Base-by-base conservation (phyloP, 2,329 filamentous ascomycete genomes). In the Colletotrichum simmondsii region DNA sequence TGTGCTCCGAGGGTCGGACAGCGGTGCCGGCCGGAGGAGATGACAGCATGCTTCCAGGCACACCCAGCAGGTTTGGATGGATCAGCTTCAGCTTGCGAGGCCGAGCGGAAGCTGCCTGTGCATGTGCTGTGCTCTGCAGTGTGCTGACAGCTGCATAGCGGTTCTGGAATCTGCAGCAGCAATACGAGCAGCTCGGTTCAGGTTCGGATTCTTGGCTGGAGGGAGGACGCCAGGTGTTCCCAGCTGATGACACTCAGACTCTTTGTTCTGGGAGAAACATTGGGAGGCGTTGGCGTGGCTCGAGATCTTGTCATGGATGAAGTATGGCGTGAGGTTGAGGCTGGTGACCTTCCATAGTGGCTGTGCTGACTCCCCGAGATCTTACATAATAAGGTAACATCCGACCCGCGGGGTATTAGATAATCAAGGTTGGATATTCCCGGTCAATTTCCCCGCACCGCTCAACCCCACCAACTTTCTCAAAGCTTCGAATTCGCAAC, bases 11-110 rank as follows among this genome's bases (percentile, higher is more conserved):
- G 65, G 22, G 19, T 30, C 59, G 37, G 59, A 52, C 37, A 71
- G 64, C 69, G 69, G 69, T 60, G 69, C 69, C 65, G 59, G 69
- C 59, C 69, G 59, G 65, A 37, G 57, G 11, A 49, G 14, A 49
- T 56, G 68, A 68, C 68, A 68, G 22, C 57, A 71, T 37, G 4
- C n/a, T 46, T 42, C 37, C 37, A 42, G 37, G 37, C 37, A 42
- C 37, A 0, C 37, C 37, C 28, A 28, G 28, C 28, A 42, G 37
- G 37, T 42, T 42, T 42, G 11, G 32, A n/a, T 24, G 42, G 42
- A 49, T n/a, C 16, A 46, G 22, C 58, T 61, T 28, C 58, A 58
- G 56, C 57, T 68, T 60, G 42, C 65, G 28, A 54, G 54, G 54
- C 22, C 64, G 26, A 56, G 46, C 12, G 42, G 19, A 22, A 49